Evolutionary conservation across 768 basidiomycete genomes (phyloP), one percentile per base, ranked within the genome.

Genomic region (Rickenella mellea): DNA sequence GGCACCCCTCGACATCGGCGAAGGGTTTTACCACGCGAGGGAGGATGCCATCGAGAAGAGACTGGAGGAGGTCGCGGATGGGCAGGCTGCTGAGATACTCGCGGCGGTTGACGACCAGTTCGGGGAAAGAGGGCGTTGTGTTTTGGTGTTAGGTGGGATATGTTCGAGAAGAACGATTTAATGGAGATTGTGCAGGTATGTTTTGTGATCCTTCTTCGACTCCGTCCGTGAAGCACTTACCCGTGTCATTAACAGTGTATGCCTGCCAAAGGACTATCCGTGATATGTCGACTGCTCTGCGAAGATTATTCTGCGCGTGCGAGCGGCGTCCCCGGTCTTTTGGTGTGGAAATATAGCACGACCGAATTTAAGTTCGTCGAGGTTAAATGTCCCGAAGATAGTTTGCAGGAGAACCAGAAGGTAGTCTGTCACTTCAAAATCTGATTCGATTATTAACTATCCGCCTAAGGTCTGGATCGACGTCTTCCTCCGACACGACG

Each of bases 301-400:
- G 88, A 98, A 61, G 86, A 96, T 54, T 97, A 96, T 56, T 68
- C 68, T 1, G 81, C 80, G 26, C 72, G 91, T 19, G 68, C 72
- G 26, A 82, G 85, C 20, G 94, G 96, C 0, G 85, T 88, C 0
- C 96, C 94, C 2, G 94, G 98, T 65, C 69, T 98, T 6, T 77
- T 94, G 46, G 62, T 97, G 2, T 98, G 94, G 94, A 76, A 91
- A 43, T 53, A 61, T 5, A 61, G 69, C 39, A 61, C 68, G 40
- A 57, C 64, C 20, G 54, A 66, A 17, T 83, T 79, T 57, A 82
- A 82, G 52, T 97, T 97, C 55, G 83, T 92, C 17, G 96, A 99
- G 54, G 91, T 99, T 46, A 99, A 99, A 59, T 90, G 94, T 1
- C 93, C 94, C 0, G 86, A 86, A 4, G 96, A 99, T 62, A 65